A percentile compares a stretch with the other conserved stretches of the same genome.
These are phyloP conservation scores for Parasarocladium wereldwijsianum DNA, from an alignment of 2,329 filamentous ascomycete species.

Conservation along the genomic window DNA sequence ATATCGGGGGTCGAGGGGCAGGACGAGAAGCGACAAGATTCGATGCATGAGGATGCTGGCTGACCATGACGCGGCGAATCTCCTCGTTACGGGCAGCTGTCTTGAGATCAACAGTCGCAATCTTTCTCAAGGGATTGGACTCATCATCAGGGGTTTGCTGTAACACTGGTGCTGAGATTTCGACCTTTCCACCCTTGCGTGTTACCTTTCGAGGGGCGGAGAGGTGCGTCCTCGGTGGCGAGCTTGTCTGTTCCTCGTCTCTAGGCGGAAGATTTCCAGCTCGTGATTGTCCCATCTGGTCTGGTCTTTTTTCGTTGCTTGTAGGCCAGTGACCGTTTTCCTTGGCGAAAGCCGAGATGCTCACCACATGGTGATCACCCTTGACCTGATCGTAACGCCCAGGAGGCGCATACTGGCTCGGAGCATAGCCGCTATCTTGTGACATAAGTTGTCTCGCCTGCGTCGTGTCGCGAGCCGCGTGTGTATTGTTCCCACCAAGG, in stretches of 20 bases:
- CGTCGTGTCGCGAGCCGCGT: neutral
- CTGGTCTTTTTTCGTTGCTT: no score
- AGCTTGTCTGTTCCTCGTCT: conserved; percentile 1
- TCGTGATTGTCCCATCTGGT: conserved; percentile 1
- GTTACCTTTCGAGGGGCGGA: conserved; percentile 7
- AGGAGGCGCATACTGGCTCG: conserved; percentile 27
- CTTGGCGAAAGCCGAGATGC: conserved; percentile 6
- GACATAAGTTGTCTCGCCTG: neutral
- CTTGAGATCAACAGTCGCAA: conserved; percentile 33
- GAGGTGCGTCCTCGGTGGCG: conserved; percentile 9
- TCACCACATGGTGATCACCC: conserved; percentile 21
- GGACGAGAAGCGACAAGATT: conserved; percentile 19
- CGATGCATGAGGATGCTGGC: conserved; percentile 14
- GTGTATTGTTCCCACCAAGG: neutral
- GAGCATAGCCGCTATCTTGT: conserved; percentile 15
- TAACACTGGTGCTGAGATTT: conserved; percentile 36
- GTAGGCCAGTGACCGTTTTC: no score
- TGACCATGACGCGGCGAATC: conserved; percentile 22
- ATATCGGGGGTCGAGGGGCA: conserved; percentile 19
- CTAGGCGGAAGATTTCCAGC: neutral
- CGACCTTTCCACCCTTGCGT: conserved; percentile 21
- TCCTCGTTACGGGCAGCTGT: conserved; percentile 32
- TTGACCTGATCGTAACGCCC: conserved; percentile 35
- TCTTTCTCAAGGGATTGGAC: conserved; percentile 26
- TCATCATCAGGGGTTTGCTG: conserved; percentile 9